Evolutionary conservation across 352 stramenopile genomes (phyloP).

Genomic region (Plasmopara muralis): DNA sequence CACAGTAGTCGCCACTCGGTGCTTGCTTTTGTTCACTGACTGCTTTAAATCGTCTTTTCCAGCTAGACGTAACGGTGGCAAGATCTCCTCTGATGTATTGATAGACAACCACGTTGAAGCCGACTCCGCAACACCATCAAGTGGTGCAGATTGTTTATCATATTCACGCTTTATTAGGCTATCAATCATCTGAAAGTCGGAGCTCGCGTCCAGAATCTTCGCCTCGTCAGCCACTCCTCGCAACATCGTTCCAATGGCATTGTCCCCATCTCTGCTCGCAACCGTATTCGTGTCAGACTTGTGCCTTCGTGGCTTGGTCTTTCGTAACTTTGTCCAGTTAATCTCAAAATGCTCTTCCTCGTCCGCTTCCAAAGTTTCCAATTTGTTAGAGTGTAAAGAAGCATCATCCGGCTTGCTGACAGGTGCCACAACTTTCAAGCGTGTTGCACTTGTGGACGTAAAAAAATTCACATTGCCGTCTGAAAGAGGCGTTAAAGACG

Average conservation of each 20-base stretch:
- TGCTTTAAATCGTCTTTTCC: constrained; percentile 10
- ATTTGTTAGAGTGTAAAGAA: neutral
- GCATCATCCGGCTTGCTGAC: neutral
- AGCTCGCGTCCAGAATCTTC: constrained; percentile 1
- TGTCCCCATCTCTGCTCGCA: constrained; percentile 2
- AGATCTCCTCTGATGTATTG: constrained; percentile 6
- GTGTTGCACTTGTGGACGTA: neutral
- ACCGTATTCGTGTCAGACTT: constrained; percentile 6
- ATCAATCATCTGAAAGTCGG: constrained; percentile 1
- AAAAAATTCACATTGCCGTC: constrained; percentile 5
- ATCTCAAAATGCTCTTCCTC: constrained; percentile 38
- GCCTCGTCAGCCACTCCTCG: constrained; percentile 5
- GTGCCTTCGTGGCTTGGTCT: constrained; percentile 21
- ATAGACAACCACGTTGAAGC: constrained; percentile 26
- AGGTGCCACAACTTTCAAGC: constrained; percentile 2
- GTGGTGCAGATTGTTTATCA: neutral
- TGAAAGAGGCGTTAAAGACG: constrained; percentile 5
- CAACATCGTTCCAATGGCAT: neutral
- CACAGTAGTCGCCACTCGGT: neutral
- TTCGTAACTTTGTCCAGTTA: constrained; percentile 39
- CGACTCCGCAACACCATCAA: constrained; percentile 11
- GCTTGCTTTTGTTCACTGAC: constrained; percentile 2
- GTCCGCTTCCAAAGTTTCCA: constrained; percentile 8
- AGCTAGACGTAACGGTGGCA: constrained; percentile 5
- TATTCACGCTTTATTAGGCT: neutral